phyloP scores from a whole-genome alignment of 2,329 filamentous ascomycete genomes.

The Botrytis galanthina region DNA sequence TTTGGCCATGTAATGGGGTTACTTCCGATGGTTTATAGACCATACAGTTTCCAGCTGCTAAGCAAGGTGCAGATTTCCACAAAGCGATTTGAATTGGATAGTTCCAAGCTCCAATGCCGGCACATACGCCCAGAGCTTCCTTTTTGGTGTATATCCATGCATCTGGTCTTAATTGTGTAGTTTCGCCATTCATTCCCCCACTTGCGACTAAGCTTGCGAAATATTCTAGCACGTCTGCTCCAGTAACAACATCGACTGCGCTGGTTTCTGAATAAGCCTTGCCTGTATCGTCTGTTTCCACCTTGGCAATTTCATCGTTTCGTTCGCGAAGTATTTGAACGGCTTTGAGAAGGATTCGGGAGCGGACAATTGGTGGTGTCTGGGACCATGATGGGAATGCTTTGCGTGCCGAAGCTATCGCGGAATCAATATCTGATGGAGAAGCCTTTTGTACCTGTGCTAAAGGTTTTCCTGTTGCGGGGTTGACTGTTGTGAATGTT shows the following conservation, averaged over 20 bases:
- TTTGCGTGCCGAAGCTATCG: conserved; percentile 65
- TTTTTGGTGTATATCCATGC: conserved; percentile 84
- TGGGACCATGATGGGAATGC: conserved; percentile 76
- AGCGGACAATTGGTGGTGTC: conserved; percentile 70
- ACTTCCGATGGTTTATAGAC: conserved; percentile 88
- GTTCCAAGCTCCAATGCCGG: conserved; percentile 87
- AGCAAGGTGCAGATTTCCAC: conserved; percentile 84
- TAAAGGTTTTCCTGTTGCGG: conserved; percentile 65
- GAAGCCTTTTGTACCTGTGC: conserved; percentile 73
- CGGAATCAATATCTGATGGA: conserved; percentile 64
- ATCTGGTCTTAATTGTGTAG: conserved; percentile 68
- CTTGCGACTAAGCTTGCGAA: conserved; percentile 77
- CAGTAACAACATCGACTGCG: conserved; percentile 77
- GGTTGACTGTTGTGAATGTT: conserved; percentile 72
- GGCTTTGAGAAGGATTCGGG: conserved; percentile 74
- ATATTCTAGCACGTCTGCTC: conserved; percentile 83
- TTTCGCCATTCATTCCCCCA: conserved; percentile 78
- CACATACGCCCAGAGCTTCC: conserved; percentile 78
- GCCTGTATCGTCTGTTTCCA: conserved; percentile 83
- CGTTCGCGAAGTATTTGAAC: conserved; percentile 69
- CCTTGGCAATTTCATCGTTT: conserved; percentile 74
- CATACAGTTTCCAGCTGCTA: conserved; percentile 86
- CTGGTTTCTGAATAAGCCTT: conserved; percentile 84
- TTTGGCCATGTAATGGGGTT: conserved; percentile 77
- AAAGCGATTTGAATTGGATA: conserved; percentile 88